Percentiles rank a stretch among this genome's conserved stretches.
Conservation (phyloP, 441 rosid genomes). For the Oxalis stricta region DNA sequence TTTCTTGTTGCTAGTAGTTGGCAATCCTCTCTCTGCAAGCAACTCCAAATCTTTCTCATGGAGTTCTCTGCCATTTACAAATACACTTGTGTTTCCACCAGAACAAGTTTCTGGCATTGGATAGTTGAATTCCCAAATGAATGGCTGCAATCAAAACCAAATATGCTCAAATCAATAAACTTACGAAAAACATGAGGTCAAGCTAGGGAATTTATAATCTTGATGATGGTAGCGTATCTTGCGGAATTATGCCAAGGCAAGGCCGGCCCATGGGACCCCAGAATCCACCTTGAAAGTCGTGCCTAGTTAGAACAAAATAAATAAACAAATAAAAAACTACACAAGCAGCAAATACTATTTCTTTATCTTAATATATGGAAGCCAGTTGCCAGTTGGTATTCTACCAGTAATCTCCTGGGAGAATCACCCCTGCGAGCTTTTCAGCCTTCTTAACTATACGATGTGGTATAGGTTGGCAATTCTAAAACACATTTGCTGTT, state of each 20-base stretch:
- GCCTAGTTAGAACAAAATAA: constrained; percentile 16
- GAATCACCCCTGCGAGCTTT: constrained; percentile 25
- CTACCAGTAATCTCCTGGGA: constrained; percentile 29
- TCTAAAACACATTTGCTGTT: constrained; percentile 16
- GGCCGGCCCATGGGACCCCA: constrained; percentile 24
- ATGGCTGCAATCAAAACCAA: constrained; percentile 17
- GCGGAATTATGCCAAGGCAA: constrained; percentile 27
- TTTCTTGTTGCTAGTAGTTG: constrained; percentile 15
- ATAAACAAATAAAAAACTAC: background rate
- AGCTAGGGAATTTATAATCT: background rate
- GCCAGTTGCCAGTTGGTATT: background rate
- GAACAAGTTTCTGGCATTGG: constrained; percentile 26
- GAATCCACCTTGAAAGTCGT: constrained; percentile 24
- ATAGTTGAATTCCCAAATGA: constrained; percentile 23
- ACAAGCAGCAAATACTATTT: background rate
- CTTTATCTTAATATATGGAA: background rate
- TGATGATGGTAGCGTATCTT: constrained; percentile 13
- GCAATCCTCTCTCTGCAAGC: constrained; percentile 25
- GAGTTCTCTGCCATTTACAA: constrained; percentile 32
- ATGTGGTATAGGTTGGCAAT: constrained; percentile 17
- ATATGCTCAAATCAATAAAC: background rate
- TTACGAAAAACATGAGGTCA: background rate
- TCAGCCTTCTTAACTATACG: constrained; percentile 22
- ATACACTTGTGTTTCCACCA: constrained; percentile 24
- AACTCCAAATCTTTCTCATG: constrained; percentile 24